Base-by-base conservation (phyloP, 495 filamentous ascomycete species). In the Neurospora tetraspora region DNA sequence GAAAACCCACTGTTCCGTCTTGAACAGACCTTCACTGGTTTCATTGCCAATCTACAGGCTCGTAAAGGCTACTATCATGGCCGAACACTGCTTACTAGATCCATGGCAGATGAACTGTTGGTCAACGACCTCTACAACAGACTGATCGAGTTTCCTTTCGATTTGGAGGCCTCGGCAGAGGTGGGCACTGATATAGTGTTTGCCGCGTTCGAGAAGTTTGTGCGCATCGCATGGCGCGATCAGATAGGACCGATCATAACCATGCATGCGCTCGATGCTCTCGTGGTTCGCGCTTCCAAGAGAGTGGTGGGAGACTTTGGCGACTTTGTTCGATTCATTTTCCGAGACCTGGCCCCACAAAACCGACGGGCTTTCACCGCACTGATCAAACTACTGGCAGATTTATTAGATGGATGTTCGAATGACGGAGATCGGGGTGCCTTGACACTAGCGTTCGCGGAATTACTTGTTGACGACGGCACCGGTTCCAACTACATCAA, bases 101-200 rank as follows among this genome's bases (percentile, higher is more conserved):
- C 88, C 31, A 81, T 86, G 36, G 92, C 90, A 5, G 92, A 97
- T 74, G 91, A 94, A 74, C 86, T 94, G 20, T 83, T 86, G 1
- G 90, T 97, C 70, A 97, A 97, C 78, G 93, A 96, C 74, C 84
- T 97, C n/a, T 97, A 97, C 82, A 97, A 97, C 76, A 84, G 88
- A 39, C 85, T 97, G 39, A 86, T 97, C 47, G 94, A 97, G 80
- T 90, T 92, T 74, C 92, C 94, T 0, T 89, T 86, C 69, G 91
- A 91, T 73, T 83, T 91, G 53, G 89, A 96, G 70, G 84, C 89
- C 14, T 89, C 92, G 5, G 88, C 89, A 2, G 92, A 97, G 72
- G 87, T 92, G 4, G 86, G 92, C 14, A 89, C 97, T 27, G 94
- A 97, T 78, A 90, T 95, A n/a, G 85, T 98, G 11, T 97, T 98